Percentiles rank a stretch among this genome's conserved stretches.
phyloP scores from a whole-genome alignment of 306 rosid genomes.

The Fagus sylvatica region DNA sequence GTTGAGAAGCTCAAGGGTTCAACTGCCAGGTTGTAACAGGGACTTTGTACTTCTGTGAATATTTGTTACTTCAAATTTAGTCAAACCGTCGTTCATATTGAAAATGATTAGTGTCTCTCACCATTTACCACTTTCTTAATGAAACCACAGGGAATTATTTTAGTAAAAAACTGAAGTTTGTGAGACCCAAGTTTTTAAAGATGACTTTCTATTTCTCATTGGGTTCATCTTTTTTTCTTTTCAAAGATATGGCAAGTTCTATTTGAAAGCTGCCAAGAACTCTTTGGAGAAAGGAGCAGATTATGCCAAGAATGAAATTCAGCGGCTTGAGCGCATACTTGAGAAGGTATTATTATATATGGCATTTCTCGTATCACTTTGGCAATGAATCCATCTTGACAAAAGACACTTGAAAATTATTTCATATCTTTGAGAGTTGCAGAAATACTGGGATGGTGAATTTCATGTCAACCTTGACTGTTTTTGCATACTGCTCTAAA shows the following conservation, averaged over 20 bases:
- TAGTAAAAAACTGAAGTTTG: neutral
- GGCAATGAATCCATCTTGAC: neutral
- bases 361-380: neutral
- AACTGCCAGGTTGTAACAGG: constrained; percentile 55
- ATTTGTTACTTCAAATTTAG: constrained; percentile 12
- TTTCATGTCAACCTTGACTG: neutral
- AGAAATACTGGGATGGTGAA: neutral
- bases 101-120: constrained; percentile 8
- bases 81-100: neutral
- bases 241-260: constrained; percentile 62
- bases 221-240: constrained; percentile 1
- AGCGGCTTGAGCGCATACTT: constrained; percentile 74
- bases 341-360: constrained; percentile 52
- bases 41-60: constrained; percentile 12
- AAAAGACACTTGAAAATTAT: neutral
- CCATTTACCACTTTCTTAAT: neutral
- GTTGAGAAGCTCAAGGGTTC: constrained; percentile 70
- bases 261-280: constrained; percentile 72
- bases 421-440: neutral
- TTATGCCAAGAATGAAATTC: constrained; percentile 76
- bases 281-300: constrained; percentile 68
- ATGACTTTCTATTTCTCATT: constrained; percentile 3
- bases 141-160: constrained; percentile 9
- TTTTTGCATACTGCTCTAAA: neutral
- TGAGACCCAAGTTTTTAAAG: neutral